Base-by-base conservation (phyloP, 2,329 filamentous ascomycete species). In the Elsinoe fawcettii region DNA sequence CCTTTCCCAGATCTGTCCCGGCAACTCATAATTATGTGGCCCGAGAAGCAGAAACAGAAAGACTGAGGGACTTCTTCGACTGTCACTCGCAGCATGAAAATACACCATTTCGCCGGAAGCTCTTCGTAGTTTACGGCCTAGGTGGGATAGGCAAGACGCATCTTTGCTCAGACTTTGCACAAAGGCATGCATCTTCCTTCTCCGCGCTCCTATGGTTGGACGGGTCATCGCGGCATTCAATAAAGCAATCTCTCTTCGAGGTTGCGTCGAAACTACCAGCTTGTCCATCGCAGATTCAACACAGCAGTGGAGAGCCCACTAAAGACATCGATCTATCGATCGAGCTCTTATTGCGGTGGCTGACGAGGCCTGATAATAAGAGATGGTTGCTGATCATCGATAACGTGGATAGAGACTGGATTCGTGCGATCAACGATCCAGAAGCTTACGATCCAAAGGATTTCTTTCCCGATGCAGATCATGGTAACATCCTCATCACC, bases 331-430 rank as follows among this genome's bases (percentile, higher is more conserved):
- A 39, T n/a, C 6, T 8, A 14, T 39, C 65, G 56, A 60, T 71
- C 56, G 59, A 58, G 12, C 12, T 32, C 12, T 32, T 32, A 12
- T 6, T 32, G 30, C 6, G 12, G 39, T 70, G 66, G 66, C 61
- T 70, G 14, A 60, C 61, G 30, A 47, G 37, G 25, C 53, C 53
- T 14, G 59, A 64, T 5, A 70, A 71, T 54, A 56, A 12, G 20
- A 39, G 63, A 51, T 72, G 66, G 70, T 62, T 72, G 16, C 59
- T 73, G 44, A 58, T 72, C 20, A 63, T 69, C 30, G 70, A 72
- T 63, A 71, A 72, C 57, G 64, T 70, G 49, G 68, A 72, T 61
- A 55, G 54, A 1, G 62, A 62, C 3, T 60, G 51, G 16, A 27
- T 20, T 3, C 7, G 14, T 25, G 7, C n/a, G 4, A 36, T 25